Percentiles rank a stretch among this genome's conserved stretches.
phyloP scores from a whole-genome alignment of 768 basidiomycete species.

The Leucosporidium creatinivorum region DNA sequence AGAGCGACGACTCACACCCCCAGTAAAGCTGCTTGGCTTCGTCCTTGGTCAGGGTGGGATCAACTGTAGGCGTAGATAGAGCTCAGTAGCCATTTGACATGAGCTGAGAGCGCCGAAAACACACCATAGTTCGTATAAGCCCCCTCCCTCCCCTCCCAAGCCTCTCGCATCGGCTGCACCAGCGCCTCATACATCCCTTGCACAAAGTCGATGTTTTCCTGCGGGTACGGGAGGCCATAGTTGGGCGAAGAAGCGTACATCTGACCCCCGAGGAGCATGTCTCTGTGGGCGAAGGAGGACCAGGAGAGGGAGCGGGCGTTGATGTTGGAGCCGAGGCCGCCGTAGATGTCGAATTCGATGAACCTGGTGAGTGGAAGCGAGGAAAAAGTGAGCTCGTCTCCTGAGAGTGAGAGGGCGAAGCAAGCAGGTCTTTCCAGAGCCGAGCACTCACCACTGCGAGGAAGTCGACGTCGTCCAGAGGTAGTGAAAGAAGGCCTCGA shows the following conservation, averaged over 20 bases:
- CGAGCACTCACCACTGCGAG: slow-evolving; percentile 33
- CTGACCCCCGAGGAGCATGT: slow-evolving; percentile 30
- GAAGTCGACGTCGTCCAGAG: slow-evolving; percentile 11
- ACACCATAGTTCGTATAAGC: slow-evolving; percentile 25
- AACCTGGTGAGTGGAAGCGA: too few relatives aligned
- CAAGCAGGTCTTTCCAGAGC: too few relatives aligned
- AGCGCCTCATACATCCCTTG: slow-evolving; percentile 40
- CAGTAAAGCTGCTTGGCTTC: slow-evolving; percentile 28
- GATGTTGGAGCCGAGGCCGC: slow-evolving; percentile 26
- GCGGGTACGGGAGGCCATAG: slow-evolving; percentile 39
- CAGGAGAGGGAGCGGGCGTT: slow-evolving; percentile 7
- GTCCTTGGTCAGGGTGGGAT: slow-evolving; percentile 13
- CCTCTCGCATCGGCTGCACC: background rate
- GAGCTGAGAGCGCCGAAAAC: background rate
- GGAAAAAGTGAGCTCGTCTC: too few relatives aligned
- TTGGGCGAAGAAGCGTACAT: slow-evolving; percentile 31
- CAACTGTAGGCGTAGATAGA: slow-evolving; percentile 7
- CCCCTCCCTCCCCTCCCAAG: background rate
- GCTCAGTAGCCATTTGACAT: too few relatives aligned
- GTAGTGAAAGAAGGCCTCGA: slow-evolving; percentile 29
- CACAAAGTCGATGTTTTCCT: slow-evolving; percentile 48
- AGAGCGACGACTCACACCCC: slow-evolving; percentile 21
- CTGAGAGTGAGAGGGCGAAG: too few relatives aligned
- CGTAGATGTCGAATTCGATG: slow-evolving; percentile 22
- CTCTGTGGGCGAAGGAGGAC: slow-evolving; percentile 28